Conservation (phyloP, 352 stramenopile genomes). For the Sclerospora graminicola region DNA sequence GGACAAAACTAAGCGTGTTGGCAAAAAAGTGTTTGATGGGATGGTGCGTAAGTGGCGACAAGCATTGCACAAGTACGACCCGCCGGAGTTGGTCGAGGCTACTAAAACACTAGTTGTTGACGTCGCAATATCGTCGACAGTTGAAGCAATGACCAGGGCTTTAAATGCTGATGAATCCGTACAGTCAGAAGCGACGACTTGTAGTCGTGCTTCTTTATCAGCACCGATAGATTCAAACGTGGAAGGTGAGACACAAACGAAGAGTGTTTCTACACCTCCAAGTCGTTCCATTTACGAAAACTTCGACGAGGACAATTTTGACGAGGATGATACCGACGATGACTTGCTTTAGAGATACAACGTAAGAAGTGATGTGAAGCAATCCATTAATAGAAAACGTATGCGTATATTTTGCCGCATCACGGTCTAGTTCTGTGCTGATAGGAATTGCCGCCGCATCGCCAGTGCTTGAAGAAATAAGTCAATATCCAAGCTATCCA, state of each 20-base stretch:
- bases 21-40: constrained; percentile 79
- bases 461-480: constrained; percentile 64
- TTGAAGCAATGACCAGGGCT: not conserved
- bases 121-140: not conserved
- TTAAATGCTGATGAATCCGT: not conserved
- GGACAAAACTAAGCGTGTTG: constrained; percentile 60
- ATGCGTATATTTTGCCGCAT: not conserved
- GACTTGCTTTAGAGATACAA: constrained; percentile 41
- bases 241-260: not conserved
- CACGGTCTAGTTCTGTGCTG: constrained; percentile 15
- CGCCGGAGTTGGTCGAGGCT: constrained; percentile 37
- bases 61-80: constrained; percentile 74
- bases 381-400: not conserved
- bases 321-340: constrained; percentile 45
- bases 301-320: constrained; percentile 53
- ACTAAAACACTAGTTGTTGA: constrained; percentile 1
- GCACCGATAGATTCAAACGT: not conserved
- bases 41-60: constrained; percentile 73
- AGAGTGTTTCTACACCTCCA: not conserved
- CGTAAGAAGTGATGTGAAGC: not conserved
- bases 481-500: constrained; percentile 73
- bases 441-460: constrained; percentile 66
- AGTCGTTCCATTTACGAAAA: constrained; percentile 57
- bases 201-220: not conserved
- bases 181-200: not conserved